These are phyloP conservation scores for Byssochlamys sp. DNA, from an alignment of 2,329 filamentous ascomycete species.

Conservation along the genomic window DNA sequence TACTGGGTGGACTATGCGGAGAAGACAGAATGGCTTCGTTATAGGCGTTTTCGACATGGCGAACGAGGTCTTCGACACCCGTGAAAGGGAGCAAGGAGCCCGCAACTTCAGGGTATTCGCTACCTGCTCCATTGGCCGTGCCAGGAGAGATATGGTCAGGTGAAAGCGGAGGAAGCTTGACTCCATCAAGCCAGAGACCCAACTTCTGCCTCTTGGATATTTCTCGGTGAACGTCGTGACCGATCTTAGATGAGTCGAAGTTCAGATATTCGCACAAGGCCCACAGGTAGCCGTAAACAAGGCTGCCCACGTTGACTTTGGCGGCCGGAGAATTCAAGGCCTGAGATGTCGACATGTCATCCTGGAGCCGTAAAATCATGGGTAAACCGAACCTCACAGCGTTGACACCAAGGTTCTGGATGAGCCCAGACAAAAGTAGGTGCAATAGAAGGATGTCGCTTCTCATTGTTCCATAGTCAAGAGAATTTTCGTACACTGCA, in stretches of 20 bases:
- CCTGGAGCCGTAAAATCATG: slow-evolving; percentile 81
- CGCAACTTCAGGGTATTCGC: slow-evolving; percentile 43
- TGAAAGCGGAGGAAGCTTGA: slow-evolving; percentile 59
- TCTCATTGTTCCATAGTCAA: slow-evolving; percentile 63
- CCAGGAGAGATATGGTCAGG: slow-evolving; percentile 53
- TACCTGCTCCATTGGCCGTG: slow-evolving; percentile 24
- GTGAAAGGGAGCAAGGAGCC: slow-evolving; percentile 55
- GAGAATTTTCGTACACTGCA: slow-evolving; percentile 76
- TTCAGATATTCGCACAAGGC: slow-evolving; percentile 66
- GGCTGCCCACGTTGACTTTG: slow-evolving; percentile 69
- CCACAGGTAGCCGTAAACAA: slow-evolving; percentile 87
- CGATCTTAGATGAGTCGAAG: slow-evolving; percentile 60
- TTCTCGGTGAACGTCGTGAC: slow-evolving; percentile 63
- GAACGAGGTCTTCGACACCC: slow-evolving; percentile 60
- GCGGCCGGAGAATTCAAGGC: slow-evolving; percentile 42
- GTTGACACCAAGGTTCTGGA: slow-evolving; percentile 71
- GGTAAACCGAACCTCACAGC: slow-evolving; percentile 67
- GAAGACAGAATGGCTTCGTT: slow-evolving; percentile 52
- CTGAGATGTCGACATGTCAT: slow-evolving; percentile 52
- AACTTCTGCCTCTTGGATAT: slow-evolving; percentile 64
- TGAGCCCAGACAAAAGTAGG: slow-evolving; percentile 63
- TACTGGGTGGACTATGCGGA: slow-evolving; percentile 58
- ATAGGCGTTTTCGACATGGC: slow-evolving; percentile 65
- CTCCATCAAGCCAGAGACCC: slow-evolving; percentile 66
- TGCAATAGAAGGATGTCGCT: slow-evolving; percentile 69